Evolutionary conservation across 2,329 filamentous ascomycete genomes (phyloP).

Genomic region (Diaporthe batatas): DNA sequence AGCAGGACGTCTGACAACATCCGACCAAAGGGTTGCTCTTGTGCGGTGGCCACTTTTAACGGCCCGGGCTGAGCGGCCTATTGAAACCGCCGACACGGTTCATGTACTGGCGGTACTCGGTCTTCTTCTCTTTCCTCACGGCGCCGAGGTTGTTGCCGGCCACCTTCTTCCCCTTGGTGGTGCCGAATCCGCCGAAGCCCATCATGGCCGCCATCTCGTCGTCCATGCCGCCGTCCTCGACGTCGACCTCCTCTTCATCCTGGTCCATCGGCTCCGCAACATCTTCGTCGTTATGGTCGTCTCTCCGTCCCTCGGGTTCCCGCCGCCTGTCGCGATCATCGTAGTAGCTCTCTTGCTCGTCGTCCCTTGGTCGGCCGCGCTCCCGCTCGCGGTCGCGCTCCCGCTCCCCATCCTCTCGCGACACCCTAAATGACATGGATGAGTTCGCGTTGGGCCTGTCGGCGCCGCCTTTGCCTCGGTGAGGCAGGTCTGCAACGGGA

Average conservation of each 20-base stretch:
- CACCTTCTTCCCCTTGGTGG: conserved; percentile 91
- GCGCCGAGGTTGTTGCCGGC: conserved; percentile 87
- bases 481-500: conserved; percentile 50
- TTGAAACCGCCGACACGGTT: conserved; percentile 88
- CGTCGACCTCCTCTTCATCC: conserved; percentile 65
- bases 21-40: background rate
- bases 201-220: conserved; percentile 84
- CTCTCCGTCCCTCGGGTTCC: background rate
- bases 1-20: background rate
- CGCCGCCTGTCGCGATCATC: conserved; percentile 40
- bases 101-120: conserved; percentile 97
- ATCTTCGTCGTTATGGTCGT: conserved; percentile 40
- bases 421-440: conserved; percentile 55
- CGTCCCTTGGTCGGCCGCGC: conserved; percentile 43
- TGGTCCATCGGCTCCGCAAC: conserved; percentile 50
- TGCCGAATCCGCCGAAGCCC: conserved; percentile 89
- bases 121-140: conserved; percentile 93
- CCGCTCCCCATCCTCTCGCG: conserved; percentile 49
- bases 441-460: conserved; percentile 39
- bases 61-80: conserved; percentile 74
- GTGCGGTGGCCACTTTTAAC: conserved; percentile 22
- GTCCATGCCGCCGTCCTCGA: conserved; percentile 76
- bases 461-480: conserved; percentile 49
- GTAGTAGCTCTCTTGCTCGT: conserved; percentile 43
- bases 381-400: conserved; percentile 42